Base-by-base conservation (phyloP, 345 rosid species). In the Ceriops zippeliana region DNA sequence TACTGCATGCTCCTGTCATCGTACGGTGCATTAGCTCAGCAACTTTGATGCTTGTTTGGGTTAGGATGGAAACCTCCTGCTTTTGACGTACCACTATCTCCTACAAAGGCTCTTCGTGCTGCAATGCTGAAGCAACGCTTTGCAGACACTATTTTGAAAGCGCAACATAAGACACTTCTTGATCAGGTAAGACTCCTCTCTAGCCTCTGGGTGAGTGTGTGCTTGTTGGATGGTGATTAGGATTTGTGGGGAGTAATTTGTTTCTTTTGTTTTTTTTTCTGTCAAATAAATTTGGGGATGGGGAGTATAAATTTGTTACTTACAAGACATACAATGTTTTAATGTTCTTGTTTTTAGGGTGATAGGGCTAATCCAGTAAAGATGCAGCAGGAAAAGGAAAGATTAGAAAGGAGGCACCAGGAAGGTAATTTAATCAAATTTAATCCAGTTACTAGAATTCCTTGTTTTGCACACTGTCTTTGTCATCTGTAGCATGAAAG, bases 91-190 rank as follows among this genome's bases (percentile, higher is more conserved):
- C 90, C 75, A 57, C 65, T 90, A 72, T 89, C 97, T 26, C 90
- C 98, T 5, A 73, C 80, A 58, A 93, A 84, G 75, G 96, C 91
- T 70, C 86, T 90, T 15, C 93, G 97, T 37, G 96, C 90, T 79
- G 98, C 92, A 54, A 84, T 82, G 52, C 69, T 93, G 28, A 93
- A 82, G 77, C 79, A 69, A 26, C 92, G 95, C 38, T 93, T 89
- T 73, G 98, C 96, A 20, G 87, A 73, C 49, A 86, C 91, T 31
- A 90, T 93, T 47, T 58, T 85, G 60, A 89, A 80, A 85, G 92
- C 96, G 10, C 81, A 84, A 65, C 89, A 84, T 67, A 86, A 77
- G 87, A 84, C 88, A 37, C 78, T 82, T 27, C 86, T 82, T 53
- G 85, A 80, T 68, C 78, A 87, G 34, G 98, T 86, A 87, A 66